Evolutionary conservation across 2,329 filamentous ascomycete genomes (phyloP), one percentile per base, ranked within the genome.

Genomic region (Verticillium isaacii): DNA sequence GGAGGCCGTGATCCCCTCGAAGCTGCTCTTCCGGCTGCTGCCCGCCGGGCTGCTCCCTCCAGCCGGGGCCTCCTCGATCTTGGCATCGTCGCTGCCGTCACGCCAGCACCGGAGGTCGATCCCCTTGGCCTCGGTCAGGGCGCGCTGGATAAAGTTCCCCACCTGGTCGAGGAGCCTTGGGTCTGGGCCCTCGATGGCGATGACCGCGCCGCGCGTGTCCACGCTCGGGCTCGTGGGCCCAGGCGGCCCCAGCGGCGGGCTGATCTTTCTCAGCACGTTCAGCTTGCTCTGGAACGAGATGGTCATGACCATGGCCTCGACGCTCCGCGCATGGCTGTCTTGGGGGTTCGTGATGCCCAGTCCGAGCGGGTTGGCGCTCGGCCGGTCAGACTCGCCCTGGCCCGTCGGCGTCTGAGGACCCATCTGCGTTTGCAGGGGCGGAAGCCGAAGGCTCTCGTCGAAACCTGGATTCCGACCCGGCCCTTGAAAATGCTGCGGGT

Each of bases 131-230:
- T 72, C 72, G 2, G 70, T 66, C 54, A 96, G 78, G 67, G 88
- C 89, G 37, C 82, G 80, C 60, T 89, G 83, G 23, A 97, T 85
- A 19, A 85, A 82, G 3, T 81, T 77, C 3, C 91, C 87, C 4
- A 91, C 85, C 11, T 84, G 80, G 1, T 78, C 73, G 11, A 85
- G 70, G 25, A 84, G 67, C n/a, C 70, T 69, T 7, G 72, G 66
- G 62, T 89, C 84, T 19, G 89, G 82, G 1, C 93, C 93, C 74
- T 98, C 94, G 32, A 98, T 79, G 0, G 91, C 89, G 64, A 98
- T 88, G 41, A 97, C 84, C 0, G 90, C 85, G 0, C 94, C 93
- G n/a, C 93, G 85, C 7, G 80, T 78, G 67, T 79, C 75, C 63
- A 75, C 71, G 1, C 65, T 64, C 3, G 69, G 66, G 4, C 67